phyloP scores from a whole-genome alignment of 179 eudicot species.

The Actinidia polygama region DNA sequence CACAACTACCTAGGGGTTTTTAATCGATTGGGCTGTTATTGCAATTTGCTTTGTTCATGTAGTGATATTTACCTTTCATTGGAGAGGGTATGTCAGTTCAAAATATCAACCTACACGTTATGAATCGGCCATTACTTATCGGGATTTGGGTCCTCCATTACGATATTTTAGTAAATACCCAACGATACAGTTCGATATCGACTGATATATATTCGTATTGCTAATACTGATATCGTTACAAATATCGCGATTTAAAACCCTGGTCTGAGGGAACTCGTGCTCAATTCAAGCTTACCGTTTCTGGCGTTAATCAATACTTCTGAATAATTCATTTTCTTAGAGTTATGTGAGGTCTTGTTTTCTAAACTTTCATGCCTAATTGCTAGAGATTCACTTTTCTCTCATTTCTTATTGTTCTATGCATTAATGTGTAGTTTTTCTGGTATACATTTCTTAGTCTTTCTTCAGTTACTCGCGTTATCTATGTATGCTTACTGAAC shows the following conservation, averaged over 20 bases:
- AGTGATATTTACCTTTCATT: constrained; percentile 80
- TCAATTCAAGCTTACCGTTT: constrained; percentile 79
- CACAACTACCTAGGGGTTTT: background rate
- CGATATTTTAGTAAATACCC: too few relatives aligned
- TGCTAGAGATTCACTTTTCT: background rate
- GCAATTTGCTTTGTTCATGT: constrained; percentile 32
- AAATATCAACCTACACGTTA: too few relatives aligned
- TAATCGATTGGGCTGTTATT: constrained; percentile 9
- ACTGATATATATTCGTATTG: too few relatives aligned
- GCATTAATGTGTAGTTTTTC: background rate
- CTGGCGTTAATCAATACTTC: constrained; percentile 60
- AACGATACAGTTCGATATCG: too few relatives aligned
- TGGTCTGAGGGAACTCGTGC: constrained; percentile 88
- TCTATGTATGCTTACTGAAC: constrained; percentile 1
- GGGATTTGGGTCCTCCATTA: too few relatives aligned
- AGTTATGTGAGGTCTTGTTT: constrained; percentile 67
- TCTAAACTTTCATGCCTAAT: constrained; percentile 3
- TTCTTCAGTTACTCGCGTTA: background rate
- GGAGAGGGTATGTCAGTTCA: constrained; percentile 78
- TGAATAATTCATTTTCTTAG: constrained; percentile 42
- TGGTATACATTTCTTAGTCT: background rate
- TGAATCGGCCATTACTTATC: too few relatives aligned
- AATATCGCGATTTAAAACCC: too few relatives aligned
- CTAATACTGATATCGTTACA: too few relatives aligned
- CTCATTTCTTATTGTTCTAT: constrained; percentile 7